Evolutionary conservation across 1,139 yeast species (phyloP).

Genomic region (Saccharomycopsis hybrid): DNA sequence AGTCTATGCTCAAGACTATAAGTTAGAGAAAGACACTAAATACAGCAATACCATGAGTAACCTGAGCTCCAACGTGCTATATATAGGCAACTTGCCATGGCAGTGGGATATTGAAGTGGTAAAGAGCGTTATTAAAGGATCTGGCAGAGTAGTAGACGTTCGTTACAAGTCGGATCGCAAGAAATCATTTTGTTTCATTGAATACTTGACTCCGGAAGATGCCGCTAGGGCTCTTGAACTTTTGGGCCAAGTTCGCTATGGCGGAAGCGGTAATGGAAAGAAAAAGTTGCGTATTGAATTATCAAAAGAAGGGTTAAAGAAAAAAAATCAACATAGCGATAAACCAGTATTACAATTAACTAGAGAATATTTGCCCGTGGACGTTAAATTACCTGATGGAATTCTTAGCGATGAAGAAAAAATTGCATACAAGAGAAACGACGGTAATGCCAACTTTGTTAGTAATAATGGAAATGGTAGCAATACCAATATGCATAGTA

Average conservation of each 20-base stretch:
- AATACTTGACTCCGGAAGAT: constrained; percentile 45
- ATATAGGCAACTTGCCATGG: constrained; percentile 57
- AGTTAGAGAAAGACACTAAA: too few species aligned
- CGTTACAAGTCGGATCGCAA: constrained; percentile 58
- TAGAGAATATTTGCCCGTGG: constrained; percentile 42
- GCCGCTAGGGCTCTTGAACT: constrained; percentile 44
- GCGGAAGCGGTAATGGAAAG: too few species aligned
- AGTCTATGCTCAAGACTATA: too few species aligned
- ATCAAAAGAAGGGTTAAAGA: constrained; percentile 54
- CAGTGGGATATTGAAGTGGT: constrained; percentile 57
- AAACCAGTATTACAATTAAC: constrained; percentile 38
- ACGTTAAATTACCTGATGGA: constrained; percentile 50
- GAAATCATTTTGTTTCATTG: constrained; percentile 61
- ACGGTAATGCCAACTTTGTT: too few species aligned
- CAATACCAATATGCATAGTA: constrained; percentile 17
- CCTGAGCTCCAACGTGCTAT: constrained; percentile 27
- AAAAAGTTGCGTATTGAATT: constrained; percentile 48
- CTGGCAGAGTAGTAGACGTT: constrained; percentile 57
- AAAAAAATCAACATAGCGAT: constrained; percentile 29
- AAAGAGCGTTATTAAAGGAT: constrained; percentile 55
- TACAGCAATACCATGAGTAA: not conserved
- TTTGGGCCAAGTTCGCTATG: constrained; percentile 35
- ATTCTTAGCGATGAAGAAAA: constrained; percentile 33
- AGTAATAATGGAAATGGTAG: constrained; percentile 20
- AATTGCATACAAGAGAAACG: too few species aligned